phyloP scores from a whole-genome alignment of 257 asterid species.

The Solanum corneliomulleri region DNA sequence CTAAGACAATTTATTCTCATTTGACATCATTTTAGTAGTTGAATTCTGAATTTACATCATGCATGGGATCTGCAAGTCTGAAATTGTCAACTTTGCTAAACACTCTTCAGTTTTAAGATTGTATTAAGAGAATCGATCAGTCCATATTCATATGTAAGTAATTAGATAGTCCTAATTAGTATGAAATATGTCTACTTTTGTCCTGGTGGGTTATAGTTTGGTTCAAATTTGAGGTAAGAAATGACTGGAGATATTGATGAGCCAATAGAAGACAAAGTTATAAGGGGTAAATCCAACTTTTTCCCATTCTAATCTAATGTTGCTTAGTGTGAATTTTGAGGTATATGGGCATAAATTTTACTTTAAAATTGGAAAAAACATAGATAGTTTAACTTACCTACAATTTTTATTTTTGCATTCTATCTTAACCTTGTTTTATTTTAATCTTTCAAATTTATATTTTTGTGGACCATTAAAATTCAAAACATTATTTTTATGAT shows the following conservation, averaged over 20 bases:
- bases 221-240: neutral
- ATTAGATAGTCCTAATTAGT: no score
- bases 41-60: neutral
- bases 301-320: neutral
- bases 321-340: neutral
- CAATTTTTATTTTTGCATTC: no score
- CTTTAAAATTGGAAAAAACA: neutral
- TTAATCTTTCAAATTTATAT: neutral
- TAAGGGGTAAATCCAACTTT: no score
- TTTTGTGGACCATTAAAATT: neutral
- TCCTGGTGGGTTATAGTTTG: neutral
- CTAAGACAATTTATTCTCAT: neutral
- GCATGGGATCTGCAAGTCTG: neutral
- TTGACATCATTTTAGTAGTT: neutral
- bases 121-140: neutral
- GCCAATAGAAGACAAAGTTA: neutral
- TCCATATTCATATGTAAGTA: neutral
- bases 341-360: neutral
- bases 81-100: neutral
- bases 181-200: neutral
- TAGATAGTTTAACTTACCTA: neutral
- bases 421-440: neutral
- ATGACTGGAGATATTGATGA: no score
- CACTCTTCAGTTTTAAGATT: neutral
- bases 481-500: no score